Percentiles rank a stretch among this genome's conserved stretches.
phyloP scores from a whole-genome alignment of 805 yeast species.

The Scheffersomyces stipitis region DNA sequence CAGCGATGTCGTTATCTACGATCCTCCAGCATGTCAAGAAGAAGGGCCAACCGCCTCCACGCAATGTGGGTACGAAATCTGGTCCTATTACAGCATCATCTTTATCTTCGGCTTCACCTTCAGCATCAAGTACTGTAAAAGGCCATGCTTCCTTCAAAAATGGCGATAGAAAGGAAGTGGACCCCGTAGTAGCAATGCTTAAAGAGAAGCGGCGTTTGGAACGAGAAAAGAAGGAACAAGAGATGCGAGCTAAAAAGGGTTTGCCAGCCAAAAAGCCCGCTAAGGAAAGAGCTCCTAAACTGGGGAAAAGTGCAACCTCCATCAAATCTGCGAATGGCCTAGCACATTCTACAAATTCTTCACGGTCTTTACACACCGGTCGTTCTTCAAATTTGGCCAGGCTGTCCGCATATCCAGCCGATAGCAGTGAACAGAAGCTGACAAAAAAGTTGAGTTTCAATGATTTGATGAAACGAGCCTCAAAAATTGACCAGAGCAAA shows the following conservation, averaged over 20 bases:
- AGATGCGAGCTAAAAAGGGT: constrained; percentile 34
- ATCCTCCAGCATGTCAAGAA: constrained; percentile 31
- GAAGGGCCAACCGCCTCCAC: constrained; percentile 22
- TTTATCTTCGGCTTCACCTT: background rate
- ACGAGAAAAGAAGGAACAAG: constrained; percentile 40
- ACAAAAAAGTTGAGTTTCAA: constrained; percentile 55
- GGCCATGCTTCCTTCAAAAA: constrained; percentile 1
- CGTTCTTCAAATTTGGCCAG: background rate
- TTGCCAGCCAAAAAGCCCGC: constrained; percentile 20
- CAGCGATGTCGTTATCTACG: constrained; percentile 31
- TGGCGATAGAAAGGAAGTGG: constrained; percentile 35
- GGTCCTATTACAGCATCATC: no score
- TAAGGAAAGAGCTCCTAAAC: constrained; percentile 2
- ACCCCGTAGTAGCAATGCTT: constrained; percentile 69
- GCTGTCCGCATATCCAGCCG: background rate
- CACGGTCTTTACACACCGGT: background rate
- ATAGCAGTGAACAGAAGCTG: background rate
- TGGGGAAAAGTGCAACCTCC: background rate
- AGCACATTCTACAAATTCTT: background rate
- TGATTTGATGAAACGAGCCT: constrained; percentile 71
- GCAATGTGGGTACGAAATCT: no score
- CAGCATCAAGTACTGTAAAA: background rate
- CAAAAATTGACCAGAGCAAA: constrained; percentile 50
- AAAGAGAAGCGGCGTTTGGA: constrained; percentile 67
- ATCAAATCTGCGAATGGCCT: constrained; percentile 3